Conservation (phyloP, 108 stramenopile genomes). For the Seminavis robusta region DNA sequence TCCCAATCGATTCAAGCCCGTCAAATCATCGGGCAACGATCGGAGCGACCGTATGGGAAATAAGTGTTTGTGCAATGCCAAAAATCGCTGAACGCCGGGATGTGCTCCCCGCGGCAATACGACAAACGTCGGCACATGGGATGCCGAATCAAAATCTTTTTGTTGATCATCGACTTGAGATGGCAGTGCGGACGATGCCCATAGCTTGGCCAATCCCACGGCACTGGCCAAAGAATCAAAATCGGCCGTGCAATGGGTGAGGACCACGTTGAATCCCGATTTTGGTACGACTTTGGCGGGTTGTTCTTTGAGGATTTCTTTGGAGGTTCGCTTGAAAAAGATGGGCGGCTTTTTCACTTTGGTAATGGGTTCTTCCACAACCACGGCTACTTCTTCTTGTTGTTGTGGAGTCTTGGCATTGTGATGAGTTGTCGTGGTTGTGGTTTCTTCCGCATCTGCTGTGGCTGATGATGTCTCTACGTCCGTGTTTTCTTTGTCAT, state of each 20-base stretch:
- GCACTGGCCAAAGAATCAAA: slow-evolving; percentile 84
- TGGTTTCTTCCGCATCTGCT: too few species aligned
- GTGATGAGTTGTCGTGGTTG: too few species aligned
- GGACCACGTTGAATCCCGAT: slow-evolving; percentile 74
- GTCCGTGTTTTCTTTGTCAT: too few species aligned
- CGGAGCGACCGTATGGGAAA: slow-evolving; percentile 87
- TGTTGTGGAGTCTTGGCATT: too few species aligned
- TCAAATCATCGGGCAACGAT: slow-evolving; percentile 62
- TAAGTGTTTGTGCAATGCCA: slow-evolving; percentile 88
- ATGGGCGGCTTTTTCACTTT: too few species aligned
- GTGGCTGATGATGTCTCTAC: too few species aligned
- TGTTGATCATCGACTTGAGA: slow-evolving; percentile 11
- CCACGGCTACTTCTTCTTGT: too few species aligned
- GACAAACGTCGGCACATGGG: slow-evolving; percentile 77
- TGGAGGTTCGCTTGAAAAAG: too few species aligned
- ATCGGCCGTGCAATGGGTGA: slow-evolving; percentile 87
- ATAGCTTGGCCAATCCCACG: slow-evolving; percentile 82
- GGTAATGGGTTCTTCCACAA: not conserved
- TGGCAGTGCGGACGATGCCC: slow-evolving; percentile 21
- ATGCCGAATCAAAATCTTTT: slow-evolving; percentile 30
- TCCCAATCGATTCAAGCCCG: slow-evolving; percentile 75
- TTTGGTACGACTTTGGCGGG: slow-evolving; percentile 25
- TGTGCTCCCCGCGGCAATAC: slow-evolving; percentile 92
- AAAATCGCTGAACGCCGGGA: slow-evolving; percentile 85
- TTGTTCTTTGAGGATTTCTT: slow-evolving; percentile 26